Evolutionary conservation across 2,329 filamentous ascomycete genomes (phyloP), one percentile per base, ranked within the genome.

Genomic region (Fusarium musae): DNA sequence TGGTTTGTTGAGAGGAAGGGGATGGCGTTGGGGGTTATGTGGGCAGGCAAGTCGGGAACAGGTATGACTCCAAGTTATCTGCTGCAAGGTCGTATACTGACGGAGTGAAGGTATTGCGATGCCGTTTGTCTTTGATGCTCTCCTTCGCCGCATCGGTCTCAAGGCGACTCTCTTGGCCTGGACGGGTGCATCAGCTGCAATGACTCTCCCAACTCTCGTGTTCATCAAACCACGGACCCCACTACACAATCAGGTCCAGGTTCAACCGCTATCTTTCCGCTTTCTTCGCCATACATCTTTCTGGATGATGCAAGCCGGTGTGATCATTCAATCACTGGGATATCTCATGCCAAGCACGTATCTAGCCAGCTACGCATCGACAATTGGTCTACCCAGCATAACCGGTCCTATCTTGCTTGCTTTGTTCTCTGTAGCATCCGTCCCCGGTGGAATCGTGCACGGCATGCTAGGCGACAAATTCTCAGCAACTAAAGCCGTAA

Each of bases 271-370:
- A 0, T 78, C 75, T 1, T 80, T 82, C 58, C 75, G 69, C 1
- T 91, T 91, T 76, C 81, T 91, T 23, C 80, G 81, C 21, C 87
- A 88, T 69, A 79, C 80, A 9, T 86, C 86, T 1, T 89, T 91
- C 77, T 91, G 88, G 82, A 85, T 91, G 80, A 88, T 89, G 79
- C 84, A 83, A 69, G 76, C 87, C 16, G 88, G 87, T 5, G 91
- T 88, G 44, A 79, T 88, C 1, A 80, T 90, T 13, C 89, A 91
- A 76, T 87, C 86, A 63, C 83, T 85, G 9, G 90, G 89, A 8
- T 91, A 91, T 74, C 86, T 88, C 26, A 87, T 91, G 71, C 90
- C 89, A 10, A 87, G 87, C 59, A 89, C 88, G 0, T 91, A 90
- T 74, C 80, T 91, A 6, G 85, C 83, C 44, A 85, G 84, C 4